Conservation (phyloP, 2,329 filamentous ascomycete genomes). For the Podosphaera xanthii region DNA sequence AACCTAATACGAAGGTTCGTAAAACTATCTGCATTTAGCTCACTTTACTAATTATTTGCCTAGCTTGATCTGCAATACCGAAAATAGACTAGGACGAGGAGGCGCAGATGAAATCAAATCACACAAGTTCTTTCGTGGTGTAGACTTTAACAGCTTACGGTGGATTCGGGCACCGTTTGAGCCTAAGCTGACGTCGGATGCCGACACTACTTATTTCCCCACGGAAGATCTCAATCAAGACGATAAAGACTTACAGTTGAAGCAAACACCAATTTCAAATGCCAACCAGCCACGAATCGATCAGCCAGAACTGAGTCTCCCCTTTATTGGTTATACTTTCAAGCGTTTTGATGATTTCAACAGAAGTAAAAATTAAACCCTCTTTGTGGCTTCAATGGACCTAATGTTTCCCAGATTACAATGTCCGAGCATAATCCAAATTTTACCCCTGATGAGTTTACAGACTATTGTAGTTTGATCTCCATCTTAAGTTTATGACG, state of each 20-base stretch:
- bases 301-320: slow-evolving; percentile 82
- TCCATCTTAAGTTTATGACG: neutral
- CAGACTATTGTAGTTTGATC: no score
- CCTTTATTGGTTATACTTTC: slow-evolving; percentile 92
- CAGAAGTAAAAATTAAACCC: neutral
- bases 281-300: slow-evolving; percentile 35
- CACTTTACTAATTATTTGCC: slow-evolving; percentile 8
- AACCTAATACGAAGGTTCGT: slow-evolving; percentile 73
- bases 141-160: slow-evolving; percentile 81
- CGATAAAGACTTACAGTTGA: slow-evolving; percentile 70
- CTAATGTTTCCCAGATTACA: neutral
- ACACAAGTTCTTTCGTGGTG: slow-evolving; percentile 90
- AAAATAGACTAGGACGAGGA: slow-evolving; percentile 70
- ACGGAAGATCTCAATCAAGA: slow-evolving; percentile 97
- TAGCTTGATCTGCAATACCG: slow-evolving; percentile 82
- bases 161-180: slow-evolving; percentile 91
- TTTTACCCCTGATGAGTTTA: neutral
- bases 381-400: neutral
- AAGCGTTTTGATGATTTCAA: slow-evolving; percentile 60
- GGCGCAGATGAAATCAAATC: slow-evolving; percentile 82
- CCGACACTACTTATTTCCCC: slow-evolving; percentile 96
- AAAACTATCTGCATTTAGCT: neutral
- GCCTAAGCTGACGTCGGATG: slow-evolving; percentile 74
- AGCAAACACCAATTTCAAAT: slow-evolving; percentile 42
- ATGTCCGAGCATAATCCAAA: neutral